A percentile compares a stretch with the other conserved stretches of the same genome.
These are phyloP conservation scores for Austroboletus eburneus DNA, from an alignment of 768 basidiomycete genomes.

Conservation along the genomic window DNA sequence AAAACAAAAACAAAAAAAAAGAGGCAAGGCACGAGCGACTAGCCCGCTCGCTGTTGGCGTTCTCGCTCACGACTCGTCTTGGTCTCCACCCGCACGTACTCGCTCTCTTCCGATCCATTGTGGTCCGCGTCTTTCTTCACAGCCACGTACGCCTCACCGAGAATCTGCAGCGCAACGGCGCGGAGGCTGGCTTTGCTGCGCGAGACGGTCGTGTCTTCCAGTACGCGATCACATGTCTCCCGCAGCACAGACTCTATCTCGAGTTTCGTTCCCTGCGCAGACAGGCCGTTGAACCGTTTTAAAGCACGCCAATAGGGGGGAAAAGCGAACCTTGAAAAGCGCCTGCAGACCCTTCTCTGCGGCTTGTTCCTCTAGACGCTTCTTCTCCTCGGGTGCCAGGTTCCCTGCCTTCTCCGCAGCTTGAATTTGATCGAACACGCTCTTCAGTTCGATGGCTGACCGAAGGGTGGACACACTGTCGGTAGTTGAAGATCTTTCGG, in stretches of 20 bases:
- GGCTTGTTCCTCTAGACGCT: slow-evolving; percentile 83
- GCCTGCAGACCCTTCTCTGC: slow-evolving; percentile 91
- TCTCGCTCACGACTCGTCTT: slow-evolving; percentile 54
- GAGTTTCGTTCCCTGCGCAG: slow-evolving; percentile 74
- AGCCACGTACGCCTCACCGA: slow-evolving; percentile 73
- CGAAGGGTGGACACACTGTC: slow-evolving; percentile 77
- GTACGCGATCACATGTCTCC: slow-evolving; percentile 81
- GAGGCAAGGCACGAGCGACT: not conserved
- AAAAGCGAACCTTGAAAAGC: slow-evolving; percentile 70
- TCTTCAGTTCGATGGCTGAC: slow-evolving; percentile 84
- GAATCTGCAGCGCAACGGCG: slow-evolving; percentile 77
- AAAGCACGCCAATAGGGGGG: not conserved
- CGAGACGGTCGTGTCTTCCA: slow-evolving; percentile 52
- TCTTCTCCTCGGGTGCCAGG: slow-evolving; percentile 72
- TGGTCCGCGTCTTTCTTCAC: slow-evolving; percentile 60
- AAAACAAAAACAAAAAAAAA: no score
- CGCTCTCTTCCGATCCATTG: slow-evolving; percentile 51
- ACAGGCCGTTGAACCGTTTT: not conserved
- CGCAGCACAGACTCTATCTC: slow-evolving; percentile 87
- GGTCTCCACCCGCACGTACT: slow-evolving; percentile 81
- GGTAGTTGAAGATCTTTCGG: slow-evolving; percentile 2
- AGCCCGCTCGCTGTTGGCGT: slow-evolving; percentile 24
- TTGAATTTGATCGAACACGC: slow-evolving; percentile 88
- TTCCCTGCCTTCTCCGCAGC: slow-evolving; percentile 86
- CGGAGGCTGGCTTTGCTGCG: slow-evolving; percentile 62